Evolutionary conservation across 495 filamentous ascomycete species (phyloP).

Genomic region (Penicillium dipodomyicola): DNA sequence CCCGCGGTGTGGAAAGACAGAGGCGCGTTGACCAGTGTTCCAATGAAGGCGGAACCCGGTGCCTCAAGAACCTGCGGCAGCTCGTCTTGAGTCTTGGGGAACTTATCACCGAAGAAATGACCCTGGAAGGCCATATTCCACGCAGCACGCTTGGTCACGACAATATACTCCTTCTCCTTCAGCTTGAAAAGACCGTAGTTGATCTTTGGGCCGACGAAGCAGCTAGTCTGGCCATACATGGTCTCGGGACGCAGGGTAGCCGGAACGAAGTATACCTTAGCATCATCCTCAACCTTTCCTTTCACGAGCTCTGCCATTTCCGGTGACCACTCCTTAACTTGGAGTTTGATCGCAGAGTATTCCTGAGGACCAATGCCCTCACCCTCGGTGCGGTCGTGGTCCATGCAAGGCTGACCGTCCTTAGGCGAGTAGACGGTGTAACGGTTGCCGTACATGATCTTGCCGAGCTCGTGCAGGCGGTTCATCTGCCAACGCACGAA

Average conservation of each 20-base stretch:
- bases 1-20: conserved; percentile 81
- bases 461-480: conserved; percentile 79
- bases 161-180: conserved; percentile 77
- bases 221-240: conserved; percentile 97
- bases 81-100: conserved; percentile 59
- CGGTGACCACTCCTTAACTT: conserved; percentile 82
- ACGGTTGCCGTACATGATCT: conserved; percentile 91
- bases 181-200: conserved; percentile 88
- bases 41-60: conserved; percentile 75
- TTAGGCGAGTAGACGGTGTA: conserved; percentile 96
- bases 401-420: conserved; percentile 96
- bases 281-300: conserved; percentile 75
- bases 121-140: conserved; percentile 96
- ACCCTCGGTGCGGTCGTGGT: conserved; percentile 89
- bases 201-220: conserved; percentile 90
- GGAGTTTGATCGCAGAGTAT: conserved; percentile 88
- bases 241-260: conserved; percentile 94
- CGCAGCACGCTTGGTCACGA: conserved; percentile 82
- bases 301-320: conserved; percentile 64
- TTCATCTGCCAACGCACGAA: conserved; percentile 99
- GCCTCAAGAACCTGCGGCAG: conserved; percentile 60
- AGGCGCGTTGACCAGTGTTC: conserved; percentile 82
- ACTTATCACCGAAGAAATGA: conserved; percentile 72
- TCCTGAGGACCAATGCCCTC: conserved; percentile 90
- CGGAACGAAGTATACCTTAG: conserved; percentile 84